Evolutionary conservation across 768 basidiomycete species (phyloP), one percentile per base, ranked within the genome.

Genomic region (Filobasidium wieringae): DNA sequence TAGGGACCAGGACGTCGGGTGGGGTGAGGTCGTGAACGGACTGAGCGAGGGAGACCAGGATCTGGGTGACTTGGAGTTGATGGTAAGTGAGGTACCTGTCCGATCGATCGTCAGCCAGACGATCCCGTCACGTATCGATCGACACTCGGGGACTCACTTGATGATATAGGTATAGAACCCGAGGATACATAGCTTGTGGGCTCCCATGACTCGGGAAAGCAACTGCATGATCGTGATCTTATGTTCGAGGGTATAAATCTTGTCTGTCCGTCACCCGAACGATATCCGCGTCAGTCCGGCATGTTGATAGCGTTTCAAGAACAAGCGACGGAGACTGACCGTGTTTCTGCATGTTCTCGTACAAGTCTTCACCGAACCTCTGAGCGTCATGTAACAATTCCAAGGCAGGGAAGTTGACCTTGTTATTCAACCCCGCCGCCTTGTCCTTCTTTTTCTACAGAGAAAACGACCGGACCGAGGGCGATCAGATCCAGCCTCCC

Each of bases 191-290:
- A 93, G 83, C 73, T 90, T 92, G 77, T 97, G 92, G 1, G 81
- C 77, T 29, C 88, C 88, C 82, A 90, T 91, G 33, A 96, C 86
- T 47, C 95, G 84, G 4, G 90, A 87, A 43, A 97, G 81, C 51
- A 99, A 84, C 70, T 95, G 90, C 89, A 97, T 93, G 71, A 96
- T 79, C 62, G 97, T 80, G 57, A 99, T 86, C 76, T 95, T 96
- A 79, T 97, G 95, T 66, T 96, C 92, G 57, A 97, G 81, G 31
- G 88, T 87, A 70, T 88, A 90, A n/a, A 86, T 86, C 72, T 89
- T 91, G 79, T 97, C 93, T 77, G 58, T 4, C 24, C n/a, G n/a
- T 15, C 0, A 24, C 4, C 27, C 19, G 15, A 15, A 43, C 24
- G 5, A n/a, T 24, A 0, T 39, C 32, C 15, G 37, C 24, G 4